phyloP scores from a whole-genome alignment of 371 early-diverging fungal genomes.

The Nematocida ironsii region DNA sequence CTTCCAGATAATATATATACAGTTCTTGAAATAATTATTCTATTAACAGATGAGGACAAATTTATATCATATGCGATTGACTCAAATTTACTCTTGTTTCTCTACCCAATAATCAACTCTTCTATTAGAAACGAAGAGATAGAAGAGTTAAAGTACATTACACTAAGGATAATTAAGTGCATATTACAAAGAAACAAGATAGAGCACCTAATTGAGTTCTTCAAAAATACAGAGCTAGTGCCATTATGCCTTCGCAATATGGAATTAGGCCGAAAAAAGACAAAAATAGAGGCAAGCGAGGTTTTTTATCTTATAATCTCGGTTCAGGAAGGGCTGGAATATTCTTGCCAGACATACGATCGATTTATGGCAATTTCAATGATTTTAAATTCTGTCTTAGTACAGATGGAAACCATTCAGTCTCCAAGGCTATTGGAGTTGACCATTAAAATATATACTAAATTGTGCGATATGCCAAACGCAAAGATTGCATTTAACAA shows the following conservation, averaged over 20 bases:
- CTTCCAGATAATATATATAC: slow-evolving; percentile 2
- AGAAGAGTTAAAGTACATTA: slow-evolving; percentile 27
- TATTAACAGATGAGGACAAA: slow-evolving; percentile 19
- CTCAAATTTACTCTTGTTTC: slow-evolving; percentile 87
- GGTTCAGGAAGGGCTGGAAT: slow-evolving; percentile 87
- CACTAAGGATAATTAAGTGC: slow-evolving; percentile 26
- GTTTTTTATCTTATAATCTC: slow-evolving; percentile 89
- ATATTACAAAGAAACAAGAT: slow-evolving; percentile 30
- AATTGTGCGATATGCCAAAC: slow-evolving; percentile 72
- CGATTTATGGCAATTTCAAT: slow-evolving; percentile 89
- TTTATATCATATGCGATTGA: slow-evolving; percentile 79
- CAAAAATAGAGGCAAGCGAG: slow-evolving; percentile 91
- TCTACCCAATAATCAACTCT: slow-evolving; percentile 94
- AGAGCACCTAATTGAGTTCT: slow-evolving; percentile 71
- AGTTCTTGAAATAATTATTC: slow-evolving; percentile 33
- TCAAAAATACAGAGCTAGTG: slow-evolving; percentile 91
- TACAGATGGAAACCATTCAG: slow-evolving; percentile 79
- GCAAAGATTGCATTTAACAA: slow-evolving; percentile 59
- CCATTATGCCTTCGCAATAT: slow-evolving; percentile 92
- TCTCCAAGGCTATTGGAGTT: slow-evolving; percentile 83
- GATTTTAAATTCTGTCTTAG: slow-evolving; percentile 86
- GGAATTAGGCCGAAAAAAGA: slow-evolving; percentile 88
- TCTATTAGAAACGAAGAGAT: slow-evolving; percentile 66
- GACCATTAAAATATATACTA: slow-evolving; percentile 84
- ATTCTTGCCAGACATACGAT: slow-evolving; percentile 90